Evolutionary conservation across 148 eudicot genomes (phyloP), one percentile per base, ranked within the genome.

Genomic region (Heliosperma pusillum): DNA sequence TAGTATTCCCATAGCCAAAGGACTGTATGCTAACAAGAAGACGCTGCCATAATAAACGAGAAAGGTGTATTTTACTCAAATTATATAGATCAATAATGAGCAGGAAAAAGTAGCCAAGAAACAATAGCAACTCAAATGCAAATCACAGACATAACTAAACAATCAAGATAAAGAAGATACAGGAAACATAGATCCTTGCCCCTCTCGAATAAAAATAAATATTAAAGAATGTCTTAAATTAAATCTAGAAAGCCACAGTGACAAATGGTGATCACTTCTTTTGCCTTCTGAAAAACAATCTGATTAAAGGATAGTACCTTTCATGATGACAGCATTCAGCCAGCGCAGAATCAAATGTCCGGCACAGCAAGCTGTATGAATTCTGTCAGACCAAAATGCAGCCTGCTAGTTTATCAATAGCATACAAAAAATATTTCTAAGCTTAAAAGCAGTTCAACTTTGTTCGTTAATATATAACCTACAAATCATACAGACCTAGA

Each of bases 1-100:
- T 19, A 93, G 88, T 74, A 93, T 87, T 36, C 98, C 97, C 98
- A 93, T 93, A 40, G 98, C 98, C 88, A 91, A 76, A 74, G 98
- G 98, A 80, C 97, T 93, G 81, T 93, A 91, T 24, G 91, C 98
- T 87, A 91, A 85, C 83, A 93, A 83, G 82, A 78, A 86, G 45
- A 91, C 75, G 78, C 97, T 93, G 81, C 63, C 64, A 72, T 15
- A 45, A 45, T 50, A 45, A 59, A 64, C 74, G 66, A 25, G 65
- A 19, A 55, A 70, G 19, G 19, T 45, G 11, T 59, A 55, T 21
- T 45, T 63, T 17, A 10, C 15, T 55, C 68, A 13, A 7, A 66
- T 19, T 73, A 9, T 50, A 19, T 24, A 44, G 30, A 40, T 68
- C 36, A 30, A 59, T 17, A 42, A 10, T 0, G 11, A 44, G 42